A percentile compares a stretch with the other conserved stretches of the same genome.
These are phyloP conservation scores for Cadophora sp. DNA, from an alignment of 2,329 filamentous ascomycete genomes.

Conservation along the genomic window DNA sequence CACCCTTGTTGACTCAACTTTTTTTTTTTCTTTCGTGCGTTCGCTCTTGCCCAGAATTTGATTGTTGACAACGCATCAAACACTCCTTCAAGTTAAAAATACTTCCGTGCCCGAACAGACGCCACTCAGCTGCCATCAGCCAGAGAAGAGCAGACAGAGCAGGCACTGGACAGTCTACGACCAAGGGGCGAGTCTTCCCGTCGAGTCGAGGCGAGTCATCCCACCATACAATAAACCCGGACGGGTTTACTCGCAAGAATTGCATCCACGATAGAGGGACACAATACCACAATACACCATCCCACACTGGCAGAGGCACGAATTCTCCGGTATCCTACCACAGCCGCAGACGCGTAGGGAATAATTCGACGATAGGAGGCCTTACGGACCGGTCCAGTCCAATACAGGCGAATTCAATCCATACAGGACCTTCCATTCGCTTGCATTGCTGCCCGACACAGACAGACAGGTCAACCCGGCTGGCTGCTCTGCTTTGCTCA, in stretches of 20 bases:
- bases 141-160: background rate
- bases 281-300: background rate
- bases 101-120: background rate
- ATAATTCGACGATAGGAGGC: background rate
- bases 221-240: background rate
- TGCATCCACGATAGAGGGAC: constrained; percentile 13
- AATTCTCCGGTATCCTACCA: constrained; percentile 7
- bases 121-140: constrained; percentile 1
- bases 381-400: constrained; percentile 7
- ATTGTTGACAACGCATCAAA: constrained; percentile 26
- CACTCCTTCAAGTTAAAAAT: constrained; percentile 13
- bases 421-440: constrained; percentile 10
- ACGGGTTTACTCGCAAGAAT: constrained; percentile 8
- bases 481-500: background rate
- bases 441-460: constrained; percentile 42
- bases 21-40: background rate
- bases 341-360: background rate
- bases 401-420: background rate
- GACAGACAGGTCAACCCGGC: constrained; percentile 14
- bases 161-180: background rate
- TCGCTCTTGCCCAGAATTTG: constrained; percentile 8
- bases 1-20: constrained; percentile 5
- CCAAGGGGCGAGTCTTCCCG: constrained; percentile 6
- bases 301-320: constrained; percentile 5
- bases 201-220: constrained; percentile 14